These are phyloP conservation scores for Paramecium tetraurelia DNA, from an alignment of 73 alveolate genomes.

Conservation along the genomic window DNA sequence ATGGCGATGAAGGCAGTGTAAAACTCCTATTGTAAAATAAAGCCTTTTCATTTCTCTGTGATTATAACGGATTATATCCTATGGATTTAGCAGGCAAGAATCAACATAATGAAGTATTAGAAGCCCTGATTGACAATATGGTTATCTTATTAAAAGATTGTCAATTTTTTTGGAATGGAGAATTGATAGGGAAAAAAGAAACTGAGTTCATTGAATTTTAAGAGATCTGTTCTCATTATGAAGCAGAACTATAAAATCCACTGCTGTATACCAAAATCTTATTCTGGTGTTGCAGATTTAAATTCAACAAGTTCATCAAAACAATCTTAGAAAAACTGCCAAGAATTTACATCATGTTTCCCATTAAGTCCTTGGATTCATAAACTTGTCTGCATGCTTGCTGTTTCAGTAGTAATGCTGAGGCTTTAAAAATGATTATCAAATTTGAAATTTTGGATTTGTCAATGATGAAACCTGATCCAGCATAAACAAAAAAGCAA, in stretches of 20 bases:
- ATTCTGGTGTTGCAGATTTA: neutral
- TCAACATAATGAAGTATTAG: neutral
- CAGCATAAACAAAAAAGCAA: neutral
- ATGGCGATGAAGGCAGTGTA: conserved; percentile 36
- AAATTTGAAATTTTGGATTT: neutral
- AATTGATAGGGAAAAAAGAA: neutral
- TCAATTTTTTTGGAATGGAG: neutral
- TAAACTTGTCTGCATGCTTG: conserved; percentile 23
- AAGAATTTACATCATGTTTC: neutral
- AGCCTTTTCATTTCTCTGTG: neutral
- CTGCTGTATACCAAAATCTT: neutral
- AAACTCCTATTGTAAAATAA: neutral
- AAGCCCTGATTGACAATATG: neutral
- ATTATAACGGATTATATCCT: neutral
- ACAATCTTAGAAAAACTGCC: neutral
- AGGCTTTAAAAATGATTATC: neutral
- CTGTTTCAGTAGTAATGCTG: neutral
- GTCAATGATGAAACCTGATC: neutral
- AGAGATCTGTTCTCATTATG: neutral
- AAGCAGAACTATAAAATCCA: neutral
- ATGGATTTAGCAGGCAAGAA: conserved; percentile 33
- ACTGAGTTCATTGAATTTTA: neutral
- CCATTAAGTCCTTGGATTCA: neutral
- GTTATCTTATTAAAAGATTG: neutral
- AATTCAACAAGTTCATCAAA: neutral